Evolutionary conservation across 495 filamentous ascomycete genomes (phyloP), one percentile per base, ranked within the genome.

Genomic region (Annulohypoxylon nitens): DNA sequence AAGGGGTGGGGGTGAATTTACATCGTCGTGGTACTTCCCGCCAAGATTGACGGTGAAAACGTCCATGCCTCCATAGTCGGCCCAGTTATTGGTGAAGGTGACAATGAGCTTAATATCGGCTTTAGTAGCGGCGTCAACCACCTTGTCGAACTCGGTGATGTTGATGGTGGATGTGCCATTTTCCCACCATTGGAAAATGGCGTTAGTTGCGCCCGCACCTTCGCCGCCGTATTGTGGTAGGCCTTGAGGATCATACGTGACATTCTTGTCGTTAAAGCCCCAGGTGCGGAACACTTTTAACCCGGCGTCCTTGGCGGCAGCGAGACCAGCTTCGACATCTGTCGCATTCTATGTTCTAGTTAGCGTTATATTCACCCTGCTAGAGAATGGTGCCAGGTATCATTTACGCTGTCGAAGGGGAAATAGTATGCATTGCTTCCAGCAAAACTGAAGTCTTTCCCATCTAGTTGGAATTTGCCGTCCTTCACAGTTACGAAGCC

Each of bases 371-470:
- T 4, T 14, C 0, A 0, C 5, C 20, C 25, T 1, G 3, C 5
- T 7, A 12, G 0, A 14, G 50, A 11, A 4, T 14, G 1, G 14
- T 26, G 48, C 11, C 3, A 16, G 43, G n/a, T 54, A 4, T 33
- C n/a, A 78, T 79, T 7, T 20, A 85, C 84, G 30, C 79, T 82
- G 30, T 76, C 78, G 73, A 92, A 93, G 0, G 86, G 85, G 34
- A 93, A 87, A 84, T 91, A 93, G 79, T 93, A 94, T 7, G 88
- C 81, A 76, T 94, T 93, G 26, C 88, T 90, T 2, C 92, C 92
- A 2, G 90, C 88, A 79, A 88, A 92, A 78, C 91, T 87, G 75
- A 86, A 86, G n/a, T 86, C 86, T 59, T 86, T 79, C 26, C 90
- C 90, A 68, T 90, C 84, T 30, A 93, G 87, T 71, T 84, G 84